Base-by-base conservation (phyloP, 495 filamentous ascomycete genomes). In the Rhypophila decipiens region DNA sequence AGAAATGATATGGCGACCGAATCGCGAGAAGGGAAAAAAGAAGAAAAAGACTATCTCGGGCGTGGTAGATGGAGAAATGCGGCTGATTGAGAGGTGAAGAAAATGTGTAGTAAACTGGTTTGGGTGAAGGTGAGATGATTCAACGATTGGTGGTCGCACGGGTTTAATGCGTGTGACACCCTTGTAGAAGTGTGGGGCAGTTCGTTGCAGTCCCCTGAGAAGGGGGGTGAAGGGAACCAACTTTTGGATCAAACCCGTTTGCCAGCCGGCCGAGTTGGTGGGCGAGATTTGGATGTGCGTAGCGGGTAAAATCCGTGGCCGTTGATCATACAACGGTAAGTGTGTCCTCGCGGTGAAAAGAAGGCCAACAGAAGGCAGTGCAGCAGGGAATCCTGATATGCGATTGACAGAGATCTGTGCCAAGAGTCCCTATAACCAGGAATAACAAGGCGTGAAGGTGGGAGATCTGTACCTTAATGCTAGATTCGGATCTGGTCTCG, bases 381-480 rank as follows among this genome's bases (percentile, higher is more conserved):
- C 13, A 24, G 11, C 7, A 23, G 12, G 12, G 4, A 13, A 9
- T 13, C 40, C 12, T 8, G 4, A 27, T 15, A 27, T n/a, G 22
- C 12, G 19, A 24, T 22, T 27, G 40, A 42, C 20, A 24, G 22
- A 24, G 21, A 24, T 17, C 40, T n/a, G 20, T 42, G 40, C 21
- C 40, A 27, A 42, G 40, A 24, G 40, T 13, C 12, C 9, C 11
- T n/a, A 13, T 24, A 42, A 42, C 40, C 40, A 42, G 40, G 40
- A 24, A 42, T 24, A 18, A 3, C 12, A 10, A 15, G 22, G 22
- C n/a, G n/a, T n/a, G n/a, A n/a, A n/a, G n/a, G n/a, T n/a, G n/a
- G 40, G 31, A 18, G 21, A 42, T 29, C 40, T 42, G 22, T 42
- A 42, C 22, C 9, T 42, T 24, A 15, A 42, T 42, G 22, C 40